phyloP scores from a whole-genome alignment of 805 yeast genomes.

The Lachancea kluyveri region DNA sequence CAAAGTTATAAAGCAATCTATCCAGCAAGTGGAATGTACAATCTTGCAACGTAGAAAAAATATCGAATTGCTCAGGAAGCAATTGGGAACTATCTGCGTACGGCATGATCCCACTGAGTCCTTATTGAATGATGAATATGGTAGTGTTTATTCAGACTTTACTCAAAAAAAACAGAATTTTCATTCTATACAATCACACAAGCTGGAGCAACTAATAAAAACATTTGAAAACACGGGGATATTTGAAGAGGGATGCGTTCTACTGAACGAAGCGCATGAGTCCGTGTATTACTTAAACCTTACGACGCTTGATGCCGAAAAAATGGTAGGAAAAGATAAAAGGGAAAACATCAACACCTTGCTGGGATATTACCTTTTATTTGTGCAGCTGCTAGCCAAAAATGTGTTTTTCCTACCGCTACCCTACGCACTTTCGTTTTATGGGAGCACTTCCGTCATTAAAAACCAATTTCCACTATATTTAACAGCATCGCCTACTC shows the following conservation, averaged over 20 bases:
- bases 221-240: conserved; percentile 13
- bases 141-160: conserved; percentile 19
- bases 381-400: conserved; percentile 18
- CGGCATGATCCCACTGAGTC: no score
- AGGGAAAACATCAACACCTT: conserved; percentile 15
- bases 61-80: neutral
- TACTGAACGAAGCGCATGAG: conserved; percentile 2
- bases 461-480: conserved; percentile 19
- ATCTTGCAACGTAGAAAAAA: neutral
- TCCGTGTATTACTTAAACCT: neutral
- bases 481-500: conserved; percentile 12
- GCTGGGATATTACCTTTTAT: conserved; percentile 25
- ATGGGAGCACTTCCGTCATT: conserved; percentile 25
- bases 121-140: conserved; percentile 20
- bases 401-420: conserved; percentile 16
- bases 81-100: no score
- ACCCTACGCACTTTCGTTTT: conserved; percentile 20
- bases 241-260: conserved; percentile 12
- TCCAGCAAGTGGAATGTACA: conserved; percentile 1
- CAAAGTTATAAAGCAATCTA: no score
- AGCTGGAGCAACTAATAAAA: conserved; percentile 15
- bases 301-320: conserved; percentile 2
- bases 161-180: conserved; percentile 15
- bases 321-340: conserved; percentile 7
- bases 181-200: conserved; percentile 12